A percentile compares a stretch with the other conserved stretches of the same genome.
Conservation (phyloP, 768 basidiomycete species). For the Russula dissimulans region DNA sequence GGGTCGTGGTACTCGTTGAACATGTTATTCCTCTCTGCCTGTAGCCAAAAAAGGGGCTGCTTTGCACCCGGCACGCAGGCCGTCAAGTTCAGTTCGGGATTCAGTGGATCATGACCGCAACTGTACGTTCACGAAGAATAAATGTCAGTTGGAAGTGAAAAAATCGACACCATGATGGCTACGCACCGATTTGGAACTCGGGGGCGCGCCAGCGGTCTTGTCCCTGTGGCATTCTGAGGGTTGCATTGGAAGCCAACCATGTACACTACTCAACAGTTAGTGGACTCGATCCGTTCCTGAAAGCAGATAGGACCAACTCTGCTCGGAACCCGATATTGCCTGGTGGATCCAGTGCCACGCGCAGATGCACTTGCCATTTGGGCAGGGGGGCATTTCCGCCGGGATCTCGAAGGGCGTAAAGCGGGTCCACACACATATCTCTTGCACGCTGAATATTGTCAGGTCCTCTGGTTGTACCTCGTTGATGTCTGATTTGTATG, state of each 20-base stretch:
- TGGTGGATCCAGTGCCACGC: conserved; percentile 36
- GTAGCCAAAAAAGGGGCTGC: conserved; percentile 34
- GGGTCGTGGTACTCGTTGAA: conserved; percentile 26
- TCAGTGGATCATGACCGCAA: conserved; percentile 22
- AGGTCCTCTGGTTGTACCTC: conserved; percentile 35
- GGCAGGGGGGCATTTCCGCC: conserved; percentile 35
- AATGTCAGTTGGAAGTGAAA: no score
- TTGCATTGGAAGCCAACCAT: conserved; percentile 36
- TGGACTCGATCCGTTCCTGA: no score
- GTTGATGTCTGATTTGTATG: conserved; percentile 33
- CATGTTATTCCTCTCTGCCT: conserved; percentile 32
- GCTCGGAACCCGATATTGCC: conserved; percentile 28
- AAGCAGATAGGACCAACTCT: conserved; percentile 24
- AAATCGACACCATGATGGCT: no score
- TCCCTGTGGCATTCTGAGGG: conserved; percentile 26
- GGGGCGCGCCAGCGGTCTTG: conserved; percentile 26
- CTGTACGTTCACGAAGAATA: not conserved
- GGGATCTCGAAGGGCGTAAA: conserved; percentile 36
- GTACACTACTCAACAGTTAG: conserved; percentile 24
- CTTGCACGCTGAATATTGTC: conserved; percentile 35
- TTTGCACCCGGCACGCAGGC: conserved; percentile 32
- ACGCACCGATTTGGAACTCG: conserved; percentile 27
- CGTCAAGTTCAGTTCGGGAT: not conserved
- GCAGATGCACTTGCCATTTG: conserved; percentile 36
- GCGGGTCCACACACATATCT: conserved; percentile 35